phyloP scores from a whole-genome alignment of 768 basidiomycete species.

The Artomyces pyxidatus region DNA sequence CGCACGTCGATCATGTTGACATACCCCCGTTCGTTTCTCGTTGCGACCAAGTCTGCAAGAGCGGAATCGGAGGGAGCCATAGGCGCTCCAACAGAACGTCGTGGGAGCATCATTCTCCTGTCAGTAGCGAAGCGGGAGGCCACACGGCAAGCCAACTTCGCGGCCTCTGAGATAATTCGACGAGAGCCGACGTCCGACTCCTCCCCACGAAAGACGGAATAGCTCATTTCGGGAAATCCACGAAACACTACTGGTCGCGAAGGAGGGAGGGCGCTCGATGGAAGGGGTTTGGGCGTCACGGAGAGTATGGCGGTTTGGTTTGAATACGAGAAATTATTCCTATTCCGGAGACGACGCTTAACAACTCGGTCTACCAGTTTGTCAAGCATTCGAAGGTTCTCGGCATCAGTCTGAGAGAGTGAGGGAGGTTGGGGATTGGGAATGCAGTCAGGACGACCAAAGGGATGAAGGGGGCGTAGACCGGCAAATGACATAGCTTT shows the following conservation, averaged over 20 bases:
- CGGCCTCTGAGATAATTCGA: constrained; percentile 64
- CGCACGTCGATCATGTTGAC: constrained; percentile 33
- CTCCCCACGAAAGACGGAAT: constrained; percentile 29
- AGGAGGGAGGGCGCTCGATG: constrained; percentile 2
- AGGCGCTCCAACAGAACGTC: constrained; percentile 36
- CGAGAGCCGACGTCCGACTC: constrained; percentile 35
- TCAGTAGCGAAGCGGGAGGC: constrained; percentile 67
- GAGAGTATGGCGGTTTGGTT: constrained; percentile 6
- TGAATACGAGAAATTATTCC: background rate
- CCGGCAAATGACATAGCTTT: constrained; percentile 28
- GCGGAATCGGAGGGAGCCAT: constrained; percentile 23
- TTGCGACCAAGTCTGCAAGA: constrained; percentile 37
- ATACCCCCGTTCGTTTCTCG: constrained; percentile 38
- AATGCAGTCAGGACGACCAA: constrained; percentile 25
- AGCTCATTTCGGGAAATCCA: constrained; percentile 47
- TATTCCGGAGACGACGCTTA: background rate
- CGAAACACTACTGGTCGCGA: constrained; percentile 19
- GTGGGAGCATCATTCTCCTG: constrained; percentile 51
- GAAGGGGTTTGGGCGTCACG: constrained; percentile 21
- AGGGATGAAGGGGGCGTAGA: constrained; percentile 29
- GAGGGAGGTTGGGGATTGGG: background rate
- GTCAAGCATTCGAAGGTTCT: constrained; percentile 26
- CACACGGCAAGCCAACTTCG: constrained; percentile 72
- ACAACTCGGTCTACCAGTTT: constrained; percentile 14
- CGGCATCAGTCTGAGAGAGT: constrained; percentile 6